Conservation (phyloP, 2,329 filamentous ascomycete genomes). For the Orbilia oligospora region DNA sequence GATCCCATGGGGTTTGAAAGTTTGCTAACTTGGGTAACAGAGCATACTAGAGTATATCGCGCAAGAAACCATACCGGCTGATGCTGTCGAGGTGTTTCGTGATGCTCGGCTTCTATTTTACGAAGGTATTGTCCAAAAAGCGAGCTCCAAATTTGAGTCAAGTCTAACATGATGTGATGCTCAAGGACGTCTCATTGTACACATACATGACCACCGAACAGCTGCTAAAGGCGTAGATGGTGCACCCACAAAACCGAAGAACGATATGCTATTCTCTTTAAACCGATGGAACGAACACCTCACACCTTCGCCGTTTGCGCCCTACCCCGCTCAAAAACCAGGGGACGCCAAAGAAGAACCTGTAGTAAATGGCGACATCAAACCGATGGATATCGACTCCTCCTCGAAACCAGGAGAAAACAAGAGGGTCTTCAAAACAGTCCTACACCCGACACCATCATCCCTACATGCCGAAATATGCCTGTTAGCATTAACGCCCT, state of each 20-base stretch:
- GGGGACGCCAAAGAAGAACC: constrained; percentile 48
- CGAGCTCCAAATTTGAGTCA: constrained; percentile 30
- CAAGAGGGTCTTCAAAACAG: constrained; percentile 80
- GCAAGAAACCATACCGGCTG: constrained; percentile 85
- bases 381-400: constrained; percentile 60
- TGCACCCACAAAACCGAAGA: constrained; percentile 73
- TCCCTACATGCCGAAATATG: constrained; percentile 82
- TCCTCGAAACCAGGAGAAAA: constrained; percentile 72
- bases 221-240: constrained; percentile 74
- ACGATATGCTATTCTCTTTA: constrained; percentile 81
- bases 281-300: constrained; percentile 93
- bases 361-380: constrained; percentile 57
- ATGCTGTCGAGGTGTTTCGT: constrained; percentile 84
- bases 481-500: constrained; percentile 80
- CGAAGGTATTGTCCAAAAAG: constrained; percentile 73
- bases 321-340: constrained; percentile 75
- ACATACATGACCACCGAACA: constrained; percentile 89
- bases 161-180: constrained; percentile 11
- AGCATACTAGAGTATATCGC: constrained; percentile 81
- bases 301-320: constrained; percentile 87
- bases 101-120: constrained; percentile 84
- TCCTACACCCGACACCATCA: constrained; percentile 85
- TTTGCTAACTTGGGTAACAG: constrained; percentile 48
- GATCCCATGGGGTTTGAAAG: background rate
- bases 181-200: constrained; percentile 85